Conservation (phyloP, 495 filamentous ascomycete species). For the Aspergillus heteromorphus region DNA sequence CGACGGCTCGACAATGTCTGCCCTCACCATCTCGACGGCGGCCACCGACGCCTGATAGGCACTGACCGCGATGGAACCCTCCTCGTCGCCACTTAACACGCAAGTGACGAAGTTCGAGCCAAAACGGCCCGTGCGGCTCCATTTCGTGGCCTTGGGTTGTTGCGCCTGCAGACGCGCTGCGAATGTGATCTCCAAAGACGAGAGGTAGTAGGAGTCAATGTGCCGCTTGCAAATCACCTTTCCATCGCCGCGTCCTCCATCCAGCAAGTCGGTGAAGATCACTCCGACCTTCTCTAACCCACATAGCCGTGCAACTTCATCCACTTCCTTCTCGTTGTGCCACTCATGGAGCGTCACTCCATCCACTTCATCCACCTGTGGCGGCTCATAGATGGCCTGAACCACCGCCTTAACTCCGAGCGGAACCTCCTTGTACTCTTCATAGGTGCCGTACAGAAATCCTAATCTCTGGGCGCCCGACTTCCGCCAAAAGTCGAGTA, state of each 20-base stretch:
- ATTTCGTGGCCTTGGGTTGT: constrained; percentile 87
- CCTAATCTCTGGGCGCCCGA: constrained; percentile 77
- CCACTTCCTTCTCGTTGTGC: constrained; percentile 78
- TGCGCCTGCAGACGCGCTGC: constrained; percentile 81
- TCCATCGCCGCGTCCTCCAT: constrained; percentile 73
- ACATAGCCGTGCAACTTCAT: constrained; percentile 76
- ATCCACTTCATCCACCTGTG: constrained; percentile 86
- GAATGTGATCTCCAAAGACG: constrained; percentile 87
- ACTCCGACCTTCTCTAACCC: constrained; percentile 87
- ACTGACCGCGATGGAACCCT: constrained; percentile 81
- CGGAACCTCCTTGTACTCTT: constrained; percentile 88
- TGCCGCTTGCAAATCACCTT: constrained; percentile 92
- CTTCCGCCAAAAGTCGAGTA: constrained; percentile 86
- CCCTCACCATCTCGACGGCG: constrained; percentile 93
- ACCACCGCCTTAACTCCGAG: constrained; percentile 94
- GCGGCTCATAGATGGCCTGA: constrained; percentile 95
- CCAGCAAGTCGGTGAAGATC: constrained; percentile 90
- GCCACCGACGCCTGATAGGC: constrained; percentile 93
- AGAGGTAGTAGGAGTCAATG: constrained; percentile 89
- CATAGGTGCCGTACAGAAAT: constrained; percentile 86
- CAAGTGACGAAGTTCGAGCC: constrained; percentile 98
- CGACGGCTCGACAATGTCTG: constrained; percentile 91
- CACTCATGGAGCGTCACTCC: constrained; percentile 83
- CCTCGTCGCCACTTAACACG: constrained; percentile 84
- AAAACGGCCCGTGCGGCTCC: constrained; percentile 92